Evolutionary conservation across 2,329 filamentous ascomycete genomes (phyloP).

Genomic region (Lachnellula arida): DNA sequence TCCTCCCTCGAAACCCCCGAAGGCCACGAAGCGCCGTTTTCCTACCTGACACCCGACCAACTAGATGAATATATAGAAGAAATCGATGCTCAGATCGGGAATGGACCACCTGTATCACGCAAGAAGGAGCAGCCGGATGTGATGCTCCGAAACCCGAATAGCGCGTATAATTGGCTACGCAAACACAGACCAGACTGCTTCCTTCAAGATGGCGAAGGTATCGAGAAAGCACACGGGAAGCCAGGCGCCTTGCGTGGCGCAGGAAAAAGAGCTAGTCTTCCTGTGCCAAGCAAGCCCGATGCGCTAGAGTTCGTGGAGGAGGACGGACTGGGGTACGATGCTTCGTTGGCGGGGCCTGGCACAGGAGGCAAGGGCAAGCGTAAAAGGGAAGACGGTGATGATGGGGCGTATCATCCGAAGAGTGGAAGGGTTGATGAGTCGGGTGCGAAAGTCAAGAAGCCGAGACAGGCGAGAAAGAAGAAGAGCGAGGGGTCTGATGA

Average conservation of each 20-base stretch:
- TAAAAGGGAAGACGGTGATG: slow-evolving; percentile 47
- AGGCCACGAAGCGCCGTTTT: slow-evolving; percentile 49
- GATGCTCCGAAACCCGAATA: slow-evolving; percentile 73
- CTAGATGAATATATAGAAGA: slow-evolving; percentile 69
- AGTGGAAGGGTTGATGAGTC: slow-evolving; percentile 37
- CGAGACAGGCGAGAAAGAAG: slow-evolving; percentile 23
- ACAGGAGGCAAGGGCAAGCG: slow-evolving; percentile 36
- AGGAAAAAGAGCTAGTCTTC: slow-evolving; percentile 31
- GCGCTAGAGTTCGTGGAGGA: slow-evolving; percentile 34
- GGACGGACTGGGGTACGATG: slow-evolving; percentile 33
- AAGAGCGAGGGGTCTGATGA: slow-evolving; percentile 19
- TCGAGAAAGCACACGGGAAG: slow-evolving; percentile 40
- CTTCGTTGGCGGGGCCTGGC: slow-evolving; percentile 19
- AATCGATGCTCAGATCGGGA: slow-evolving; percentile 39
- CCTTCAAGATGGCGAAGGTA: slow-evolving; percentile 51
- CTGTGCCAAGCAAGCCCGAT: slow-evolving; percentile 30
- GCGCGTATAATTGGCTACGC: slow-evolving; percentile 92
- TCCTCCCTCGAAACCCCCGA: slow-evolving; percentile 39
- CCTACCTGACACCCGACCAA: slow-evolving; percentile 65
- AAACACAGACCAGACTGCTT: slow-evolving; percentile 81
- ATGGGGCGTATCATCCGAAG: slow-evolving; percentile 52
- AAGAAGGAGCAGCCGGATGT: slow-evolving; percentile 40
- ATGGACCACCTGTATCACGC: slow-evolving; percentile 26
- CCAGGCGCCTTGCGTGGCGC: slow-evolving; percentile 32
- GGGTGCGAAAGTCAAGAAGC: slow-evolving; percentile 24